These are phyloP conservation scores for Begonia peltatifolia DNA, from an alignment of 306 rosid species.

Conservation along the genomic window DNA sequence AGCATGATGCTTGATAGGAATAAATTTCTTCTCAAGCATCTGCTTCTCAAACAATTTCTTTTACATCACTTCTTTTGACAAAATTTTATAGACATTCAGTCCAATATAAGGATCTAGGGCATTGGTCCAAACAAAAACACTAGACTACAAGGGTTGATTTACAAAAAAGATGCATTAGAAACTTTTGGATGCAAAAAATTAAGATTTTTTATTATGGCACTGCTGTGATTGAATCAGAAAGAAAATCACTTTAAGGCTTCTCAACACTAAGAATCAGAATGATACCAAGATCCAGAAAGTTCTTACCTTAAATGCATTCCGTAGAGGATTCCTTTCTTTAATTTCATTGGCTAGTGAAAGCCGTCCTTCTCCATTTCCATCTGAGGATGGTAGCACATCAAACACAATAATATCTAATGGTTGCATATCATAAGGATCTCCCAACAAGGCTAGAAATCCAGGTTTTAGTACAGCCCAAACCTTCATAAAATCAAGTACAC, in stretches of 20 bases:
- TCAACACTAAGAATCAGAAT: constrained; percentile 12
- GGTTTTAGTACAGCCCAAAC: constrained; percentile 98
- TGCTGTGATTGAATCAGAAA: no score
- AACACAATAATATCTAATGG: constrained; percentile 93
- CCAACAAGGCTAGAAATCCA: constrained; percentile 90
- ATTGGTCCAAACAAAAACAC: no score
- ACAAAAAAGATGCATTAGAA: background rate
- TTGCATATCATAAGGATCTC: constrained; percentile 71
- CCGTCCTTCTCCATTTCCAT: constrained; percentile 77
- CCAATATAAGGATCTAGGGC: no score
- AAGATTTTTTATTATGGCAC: background rate
- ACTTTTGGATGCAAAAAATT: background rate
- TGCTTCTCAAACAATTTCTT: background rate
- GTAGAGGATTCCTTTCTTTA: constrained; percentile 78
- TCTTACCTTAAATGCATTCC: constrained; percentile 73
- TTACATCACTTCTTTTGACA: background rate
- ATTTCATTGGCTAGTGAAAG: constrained; percentile 64
- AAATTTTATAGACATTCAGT: no score
- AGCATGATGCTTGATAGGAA: background rate
- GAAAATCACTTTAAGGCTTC: no score
- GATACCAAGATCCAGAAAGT: no score
- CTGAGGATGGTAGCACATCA: constrained; percentile 72
- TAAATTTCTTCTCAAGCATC: background rate
- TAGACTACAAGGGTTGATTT: no score
- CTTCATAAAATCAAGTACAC: constrained; percentile 26